Percentiles rank a stretch among this genome's conserved stretches.
Conservation (phyloP, 164 flowering plant species). For the Macadamia integrifolia region DNA sequence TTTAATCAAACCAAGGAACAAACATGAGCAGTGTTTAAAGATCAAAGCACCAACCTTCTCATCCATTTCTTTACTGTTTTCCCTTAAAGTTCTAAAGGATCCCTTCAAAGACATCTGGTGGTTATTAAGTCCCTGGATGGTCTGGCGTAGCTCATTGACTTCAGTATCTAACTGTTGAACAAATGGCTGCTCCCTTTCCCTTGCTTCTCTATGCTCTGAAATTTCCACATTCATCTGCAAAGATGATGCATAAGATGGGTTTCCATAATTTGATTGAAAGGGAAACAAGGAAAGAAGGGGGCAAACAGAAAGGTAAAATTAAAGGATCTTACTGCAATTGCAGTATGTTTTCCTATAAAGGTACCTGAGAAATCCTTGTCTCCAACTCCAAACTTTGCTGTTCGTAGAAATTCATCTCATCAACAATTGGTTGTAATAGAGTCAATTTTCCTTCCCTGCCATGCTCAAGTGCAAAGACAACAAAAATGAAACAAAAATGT, state of each 20-base stretch:
- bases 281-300: too few species aligned
- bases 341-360: background rate
- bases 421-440: constrained; percentile 34
- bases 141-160: constrained; percentile 62
- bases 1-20: too few species aligned
- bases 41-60: constrained; percentile 45
- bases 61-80: constrained; percentile 57
- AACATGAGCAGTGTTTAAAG: background rate
- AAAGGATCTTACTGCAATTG: background rate
- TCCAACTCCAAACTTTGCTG: constrained; percentile 45
- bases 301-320: too few species aligned
- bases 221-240: constrained; percentile 75
- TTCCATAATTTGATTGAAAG: background rate
- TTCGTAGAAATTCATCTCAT: constrained; percentile 38
- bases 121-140: constrained; percentile 59
- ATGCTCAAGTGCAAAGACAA: background rate
- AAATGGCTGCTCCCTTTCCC: constrained; percentile 63
- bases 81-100: constrained; percentile 48
- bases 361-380: constrained; percentile 55
- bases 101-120: constrained; percentile 62
- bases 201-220: constrained; percentile 36
- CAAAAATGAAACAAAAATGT: background rate
- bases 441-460: constrained; percentile 55
- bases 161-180: constrained; percentile 60
- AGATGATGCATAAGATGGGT: background rate